Percentiles rank a stretch among this genome's conserved stretches.
phyloP scores from a whole-genome alignment of 768 basidiomycete species.

The Butyriboletus loyo region DNA sequence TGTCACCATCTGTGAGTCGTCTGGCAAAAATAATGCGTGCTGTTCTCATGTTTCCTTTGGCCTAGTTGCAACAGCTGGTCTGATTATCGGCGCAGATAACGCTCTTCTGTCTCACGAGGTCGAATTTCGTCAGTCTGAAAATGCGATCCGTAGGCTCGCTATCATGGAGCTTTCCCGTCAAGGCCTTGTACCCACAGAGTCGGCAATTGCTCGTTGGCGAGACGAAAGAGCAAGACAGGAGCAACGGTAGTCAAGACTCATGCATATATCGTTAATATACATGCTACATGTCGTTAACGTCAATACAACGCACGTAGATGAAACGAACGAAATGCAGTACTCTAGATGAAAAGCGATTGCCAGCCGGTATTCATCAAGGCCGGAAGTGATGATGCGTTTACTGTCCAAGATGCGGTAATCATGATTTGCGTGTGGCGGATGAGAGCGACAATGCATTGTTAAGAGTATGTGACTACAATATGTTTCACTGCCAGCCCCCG shows the following conservation, averaged over 20 bases:
- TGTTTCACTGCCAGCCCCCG: conserved; percentile 27
- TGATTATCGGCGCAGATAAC: conserved; percentile 72
- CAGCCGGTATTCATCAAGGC: neutral
- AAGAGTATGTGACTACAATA: conserved; percentile 9
- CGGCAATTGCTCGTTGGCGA: conserved; percentile 81
- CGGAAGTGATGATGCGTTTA: conserved; percentile 4
- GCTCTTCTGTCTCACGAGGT: conserved; percentile 73
- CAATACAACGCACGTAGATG: neutral
- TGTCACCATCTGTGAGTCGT: conserved; percentile 60
- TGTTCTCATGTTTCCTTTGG: neutral
- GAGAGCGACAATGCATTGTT: conserved; percentile 15
- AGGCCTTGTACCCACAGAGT: conserved; percentile 78
- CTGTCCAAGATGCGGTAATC: conserved; percentile 9
- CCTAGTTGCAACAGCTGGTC: conserved; percentile 60
- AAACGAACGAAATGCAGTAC: conserved; percentile 17
- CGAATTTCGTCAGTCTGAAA: conserved; percentile 62
- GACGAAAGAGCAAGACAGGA: conserved; percentile 36
- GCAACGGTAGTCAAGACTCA: conserved; percentile 3
- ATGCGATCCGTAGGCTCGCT: conserved; percentile 67
- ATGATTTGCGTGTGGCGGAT: conserved; percentile 10
- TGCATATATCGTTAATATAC: conserved; percentile 8
- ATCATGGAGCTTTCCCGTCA: conserved; percentile 69
- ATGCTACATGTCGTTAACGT: conserved; percentile 10
- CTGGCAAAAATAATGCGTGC: neutral
- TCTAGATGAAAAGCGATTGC: conserved; percentile 10